These are phyloP conservation scores for Xylaria sp. DNA, from an alignment of 2,329 filamentous ascomycete genomes.

Conservation along the genomic window DNA sequence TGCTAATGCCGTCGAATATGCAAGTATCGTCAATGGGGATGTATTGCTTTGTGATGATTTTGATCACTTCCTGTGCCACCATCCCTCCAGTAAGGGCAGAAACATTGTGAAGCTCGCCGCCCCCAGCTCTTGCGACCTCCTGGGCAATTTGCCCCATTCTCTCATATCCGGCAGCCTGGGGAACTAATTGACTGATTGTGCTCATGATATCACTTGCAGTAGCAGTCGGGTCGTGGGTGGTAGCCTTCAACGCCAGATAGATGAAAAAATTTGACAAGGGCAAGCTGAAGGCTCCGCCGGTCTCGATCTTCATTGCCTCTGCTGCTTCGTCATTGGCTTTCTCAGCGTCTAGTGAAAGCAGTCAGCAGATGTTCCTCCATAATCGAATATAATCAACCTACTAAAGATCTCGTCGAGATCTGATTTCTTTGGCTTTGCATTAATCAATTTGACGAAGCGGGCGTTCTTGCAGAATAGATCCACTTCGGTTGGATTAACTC, in stretches of 20 bases:
- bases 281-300: conserved; percentile 50
- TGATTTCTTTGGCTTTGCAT: conserved; percentile 58
- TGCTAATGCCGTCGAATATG: conserved; percentile 74
- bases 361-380: conserved; percentile 44
- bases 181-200: conserved; percentile 56
- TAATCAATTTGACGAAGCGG: conserved; percentile 89
- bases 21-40: conserved; percentile 77
- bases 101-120: conserved; percentile 92
- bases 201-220: conserved; percentile 65
- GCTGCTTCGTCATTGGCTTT: conserved; percentile 65
- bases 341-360: conserved; percentile 58
- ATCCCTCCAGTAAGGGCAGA: conserved; percentile 88
- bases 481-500: conserved; percentile 76
- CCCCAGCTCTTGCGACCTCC: conserved; percentile 79
- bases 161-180: conserved; percentile 60
- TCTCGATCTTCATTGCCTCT: conserved; percentile 54
- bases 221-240: conserved; percentile 56
- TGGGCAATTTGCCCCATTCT: conserved; percentile 65
- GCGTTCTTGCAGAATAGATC: conserved; percentile 96
- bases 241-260: conserved; percentile 72
- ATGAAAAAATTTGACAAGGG: conserved; percentile 72
- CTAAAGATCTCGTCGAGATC: conserved; percentile 64
- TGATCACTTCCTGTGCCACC: conserved; percentile 97
- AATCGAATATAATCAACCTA: conserved; percentile 51
- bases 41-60: conserved; percentile 81